A percentile compares a stretch with the other conserved stretches of the same genome.
Evolutionary conservation across 2,329 filamentous ascomycete genomes (phyloP).

Genomic region (Aspergillus alliaceus): DNA sequence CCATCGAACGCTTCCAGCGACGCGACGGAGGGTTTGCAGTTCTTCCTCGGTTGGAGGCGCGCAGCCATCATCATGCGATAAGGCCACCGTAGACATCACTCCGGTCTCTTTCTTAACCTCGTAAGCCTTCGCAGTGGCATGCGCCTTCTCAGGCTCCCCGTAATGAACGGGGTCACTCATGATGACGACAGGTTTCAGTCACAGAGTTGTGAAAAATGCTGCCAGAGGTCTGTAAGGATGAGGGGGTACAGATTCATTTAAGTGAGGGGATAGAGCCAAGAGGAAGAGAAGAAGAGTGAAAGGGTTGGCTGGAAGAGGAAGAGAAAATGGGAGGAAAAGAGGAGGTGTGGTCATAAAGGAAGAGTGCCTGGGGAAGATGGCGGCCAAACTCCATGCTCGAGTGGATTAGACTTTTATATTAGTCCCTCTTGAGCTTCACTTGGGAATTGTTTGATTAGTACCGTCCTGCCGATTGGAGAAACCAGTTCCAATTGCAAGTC

Average conservation of each 20-base stretch:
- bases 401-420: background rate
- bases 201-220: background rate
- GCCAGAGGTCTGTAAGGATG: background rate
- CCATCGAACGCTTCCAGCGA: slow-evolving; percentile 56
- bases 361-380: background rate
- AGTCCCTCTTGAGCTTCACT: too few species aligned
- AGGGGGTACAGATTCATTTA: background rate
- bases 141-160: background rate
- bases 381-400: too few species aligned
- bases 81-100: background rate
- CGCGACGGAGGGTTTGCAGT: slow-evolving; percentile 34
- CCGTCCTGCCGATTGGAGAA: background rate
- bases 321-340: background rate
- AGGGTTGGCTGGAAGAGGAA: too few species aligned
- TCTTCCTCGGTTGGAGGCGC: slow-evolving; percentile 36
- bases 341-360: background rate
- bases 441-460: background rate
- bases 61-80: slow-evolving; percentile 1
- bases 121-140: background rate
- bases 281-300: background rate
- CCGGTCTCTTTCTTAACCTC: slow-evolving; percentile 6
- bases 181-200: background rate
- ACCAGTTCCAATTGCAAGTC: background rate
- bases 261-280: background rate
- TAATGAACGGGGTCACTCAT: slow-evolving; percentile 9